Evolutionary conservation across 768 basidiomycete species (phyloP), one percentile per base, ranked within the genome.

Genomic region (Scleroderma bovista): DNA sequence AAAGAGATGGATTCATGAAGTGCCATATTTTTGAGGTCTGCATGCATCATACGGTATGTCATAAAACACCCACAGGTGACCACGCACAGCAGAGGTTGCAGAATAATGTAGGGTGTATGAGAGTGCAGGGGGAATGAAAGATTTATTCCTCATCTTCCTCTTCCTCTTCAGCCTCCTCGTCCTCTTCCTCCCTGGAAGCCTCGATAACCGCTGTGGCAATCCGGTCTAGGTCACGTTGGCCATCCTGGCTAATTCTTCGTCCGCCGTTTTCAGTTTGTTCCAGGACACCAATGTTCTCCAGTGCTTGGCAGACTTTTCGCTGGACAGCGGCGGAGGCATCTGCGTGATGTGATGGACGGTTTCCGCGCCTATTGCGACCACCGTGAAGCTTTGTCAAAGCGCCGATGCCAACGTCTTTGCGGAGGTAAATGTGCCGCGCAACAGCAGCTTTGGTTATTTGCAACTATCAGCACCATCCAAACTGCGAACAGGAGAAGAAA

Each of bases 361-460:
- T 91, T 46, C 96, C 96, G 54, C 96, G 89, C 63, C 92, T 80
- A 76, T 93, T 93, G 67, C 90, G 85, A 56, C 90, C 89, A 70
- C 96, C 96, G 75, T 98, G 93, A 37, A 97, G 87, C 80, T 96
- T 98, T 73, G 81, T 84, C 33, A 96, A 81, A 24, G 88, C 88
- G 62, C 93, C 93, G 57, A 95, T 83, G 63, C 93, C 93, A 62
- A 94, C 91, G 67, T 91, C 88, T 77, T 95, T 94, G 70, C 95
- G 91, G 69, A 99, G 88, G 82, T 99, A 98, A 73, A 97, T 96
- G 85, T 97, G 95, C 65, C 95, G 87, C 73, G 95, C 95, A 63
- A 98, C 75, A 57, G 94, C 91, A 68, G 94, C 94, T 96, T 62
- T 31, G 29, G 20, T n/a, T 44, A 12, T 12, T 34, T 12, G 11